phyloP scores from a whole-genome alignment of 1,284 basidiomycete genomes.

The Apiotrichum sp. region DNA sequence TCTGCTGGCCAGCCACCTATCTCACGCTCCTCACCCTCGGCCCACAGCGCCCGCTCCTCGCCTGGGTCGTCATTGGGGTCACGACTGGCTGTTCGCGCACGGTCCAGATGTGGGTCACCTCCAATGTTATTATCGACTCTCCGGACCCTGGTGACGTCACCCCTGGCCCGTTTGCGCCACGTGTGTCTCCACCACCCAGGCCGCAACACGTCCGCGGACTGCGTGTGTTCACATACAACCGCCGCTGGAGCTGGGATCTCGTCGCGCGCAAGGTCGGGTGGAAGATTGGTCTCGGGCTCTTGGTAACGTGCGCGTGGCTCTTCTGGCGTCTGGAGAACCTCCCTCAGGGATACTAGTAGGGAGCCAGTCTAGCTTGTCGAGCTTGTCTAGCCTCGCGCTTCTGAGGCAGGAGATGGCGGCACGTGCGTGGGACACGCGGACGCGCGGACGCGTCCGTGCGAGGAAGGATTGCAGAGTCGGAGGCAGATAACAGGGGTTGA shows the following conservation, averaged over 20 bases:
- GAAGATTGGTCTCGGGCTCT: conserved; percentile 38
- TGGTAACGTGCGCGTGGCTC: conserved; percentile 42
- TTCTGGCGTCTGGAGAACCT: conserved; percentile 36
- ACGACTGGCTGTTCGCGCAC: conserved; percentile 44
- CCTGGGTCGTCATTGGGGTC: conserved; percentile 48
- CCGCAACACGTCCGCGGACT: conserved; percentile 23
- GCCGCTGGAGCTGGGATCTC: conserved; percentile 45
- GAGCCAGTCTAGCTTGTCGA: too few relatives aligned
- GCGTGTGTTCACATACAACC: conserved; percentile 34
- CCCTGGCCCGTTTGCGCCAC: conserved; percentile 2
- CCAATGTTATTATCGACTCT: conserved; percentile 32
- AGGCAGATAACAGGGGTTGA: too few relatives aligned
- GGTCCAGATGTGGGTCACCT: conserved; percentile 49
- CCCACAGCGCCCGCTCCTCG: conserved; percentile 36
- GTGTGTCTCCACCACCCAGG: conserved; percentile 3
- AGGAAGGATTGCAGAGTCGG: too few relatives aligned
- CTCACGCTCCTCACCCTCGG: conserved; percentile 45
- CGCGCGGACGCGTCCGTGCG: too few relatives aligned
- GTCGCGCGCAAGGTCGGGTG: conserved; percentile 41
- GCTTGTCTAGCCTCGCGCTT: too few relatives aligned
- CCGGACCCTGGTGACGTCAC: conserved; percentile 1
- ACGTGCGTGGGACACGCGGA: too few relatives aligned
- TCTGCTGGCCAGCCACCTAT: conserved; percentile 49
- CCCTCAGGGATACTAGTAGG: too few relatives aligned
- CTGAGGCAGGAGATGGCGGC: too few relatives aligned